Evolutionary conservation across 164 flowering plant genomes (phyloP), one percentile per base, ranked within the genome.

Genomic region (Piper longum): DNA sequence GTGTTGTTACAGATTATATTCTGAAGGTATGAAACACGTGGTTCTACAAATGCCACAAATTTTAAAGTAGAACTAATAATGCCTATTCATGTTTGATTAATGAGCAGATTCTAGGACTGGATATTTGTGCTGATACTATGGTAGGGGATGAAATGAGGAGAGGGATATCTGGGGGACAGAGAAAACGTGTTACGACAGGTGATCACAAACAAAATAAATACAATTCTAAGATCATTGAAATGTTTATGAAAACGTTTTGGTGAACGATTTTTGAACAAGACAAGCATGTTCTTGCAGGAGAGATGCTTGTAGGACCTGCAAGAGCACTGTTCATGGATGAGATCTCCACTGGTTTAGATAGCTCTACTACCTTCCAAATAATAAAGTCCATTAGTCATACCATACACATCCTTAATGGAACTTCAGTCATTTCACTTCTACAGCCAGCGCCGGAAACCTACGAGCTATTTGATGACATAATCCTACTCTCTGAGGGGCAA

Each of bases 111-210:
- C 81, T 84, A 51, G 89, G 86, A 17, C 62, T 84, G 56, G 78
- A 82, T 51, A 73, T 76, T 0, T 82, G 86, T 65, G 75, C 75
- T 44, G 85, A 84, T 68, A 75, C 64, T 52, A 63, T 77, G 65
- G 78, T 84, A 58, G 89, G 89, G 26, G 75, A 84, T 73, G 79
- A 75, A 5, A 82, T 84, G 87, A 68, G 78, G 59, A 75, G 89
- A 60, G 89, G 89, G n/a, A 82, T 84, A 18, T 84, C 86, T 8
- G 85, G 85, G 4, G 85, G 87, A 13, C 80, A 81, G 67, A 79
- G 77, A 74, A 79, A 80, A 70, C 79, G 84, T 43, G 73, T 79
- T 6, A 82, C 82, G 4, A 79, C 77, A 16, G 85, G 84, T 81
- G 48, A 11, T 44, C 7, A 44, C 48, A 44, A 11, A 44, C 48